These are phyloP conservation scores for Talaromyces verruculosus DNA, from an alignment of 2,329 filamentous ascomycete species.

Conservation along the genomic window DNA sequence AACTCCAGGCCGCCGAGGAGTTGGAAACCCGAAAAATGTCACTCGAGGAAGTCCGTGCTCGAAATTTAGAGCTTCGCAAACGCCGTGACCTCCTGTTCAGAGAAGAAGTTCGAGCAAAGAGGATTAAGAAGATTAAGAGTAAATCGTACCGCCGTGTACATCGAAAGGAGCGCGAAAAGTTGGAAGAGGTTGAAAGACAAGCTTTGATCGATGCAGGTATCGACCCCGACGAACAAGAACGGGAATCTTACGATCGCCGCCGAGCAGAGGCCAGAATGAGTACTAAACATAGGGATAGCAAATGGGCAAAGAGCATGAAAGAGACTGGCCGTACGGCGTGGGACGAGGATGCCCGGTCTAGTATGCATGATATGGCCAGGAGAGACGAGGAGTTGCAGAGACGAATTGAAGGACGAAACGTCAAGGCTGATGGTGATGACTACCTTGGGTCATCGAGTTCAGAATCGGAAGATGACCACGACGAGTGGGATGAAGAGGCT, in stretches of 20 bases:
- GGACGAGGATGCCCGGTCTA: conserved; percentile 81
- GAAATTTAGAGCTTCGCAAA: conserved; percentile 72
- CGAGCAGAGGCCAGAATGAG: conserved; percentile 84
- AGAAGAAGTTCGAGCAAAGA: conserved; percentile 82
- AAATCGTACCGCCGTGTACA: conserved; percentile 93
- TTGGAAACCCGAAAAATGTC: conserved; percentile 70
- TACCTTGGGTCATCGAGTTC: conserved; percentile 54
- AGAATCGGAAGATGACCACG: conserved; percentile 60
- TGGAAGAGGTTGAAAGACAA: conserved; percentile 58
- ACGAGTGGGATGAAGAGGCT: conserved; percentile 54
- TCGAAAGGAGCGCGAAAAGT: conserved; percentile 69
- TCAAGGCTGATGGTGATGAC: conserved; percentile 62
- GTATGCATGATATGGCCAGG: conserved; percentile 76
- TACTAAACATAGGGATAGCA: conserved; percentile 80
- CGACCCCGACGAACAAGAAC: conserved; percentile 63
- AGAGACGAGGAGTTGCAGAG: conserved; percentile 78
- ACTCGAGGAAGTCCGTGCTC: conserved; percentile 69
- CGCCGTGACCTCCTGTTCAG: conserved; percentile 82
- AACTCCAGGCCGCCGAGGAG: conserved; percentile 68
- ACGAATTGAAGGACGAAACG: conserved; percentile 71
- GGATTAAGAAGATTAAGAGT: conserved; percentile 98
- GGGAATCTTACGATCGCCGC: conserved; percentile 67
- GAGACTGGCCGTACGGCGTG: conserved; percentile 76
- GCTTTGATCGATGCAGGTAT: conserved; percentile 60
- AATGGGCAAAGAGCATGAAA: conserved; percentile 85